Evolutionary conservation across 2,329 filamentous ascomycete species (phyloP).

Genomic region (Xylaria sp.): DNA sequence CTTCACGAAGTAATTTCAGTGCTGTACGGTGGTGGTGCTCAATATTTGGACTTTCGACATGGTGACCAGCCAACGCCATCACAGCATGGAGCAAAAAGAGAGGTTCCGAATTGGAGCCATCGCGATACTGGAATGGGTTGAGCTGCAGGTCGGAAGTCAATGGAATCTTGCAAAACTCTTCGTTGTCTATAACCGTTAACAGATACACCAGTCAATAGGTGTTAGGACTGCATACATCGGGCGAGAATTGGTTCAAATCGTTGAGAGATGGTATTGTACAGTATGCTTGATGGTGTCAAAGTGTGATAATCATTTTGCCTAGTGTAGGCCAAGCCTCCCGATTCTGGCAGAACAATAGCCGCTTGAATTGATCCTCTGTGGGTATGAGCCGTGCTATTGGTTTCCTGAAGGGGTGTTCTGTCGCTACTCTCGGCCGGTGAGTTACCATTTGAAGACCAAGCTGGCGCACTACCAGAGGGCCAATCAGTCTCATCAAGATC

Average conservation of each 20-base stretch:
- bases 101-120: neutral
- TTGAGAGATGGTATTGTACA: neutral
- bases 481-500: neutral
- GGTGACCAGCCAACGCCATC: conserved; percentile 1
- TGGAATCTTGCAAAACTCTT: conserved; percentile 9
- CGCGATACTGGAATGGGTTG: neutral
- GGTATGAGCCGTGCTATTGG: neutral
- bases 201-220: neutral
- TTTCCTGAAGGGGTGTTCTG: neutral
- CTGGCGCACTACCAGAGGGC: too few species aligned
- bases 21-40: neutral
- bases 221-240: neutral
- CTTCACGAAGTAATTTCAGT: neutral
- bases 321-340: neutral
- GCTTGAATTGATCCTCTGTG: neutral
- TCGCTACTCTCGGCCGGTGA: too few species aligned
- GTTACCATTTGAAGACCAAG: too few species aligned
- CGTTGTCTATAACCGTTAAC: neutral
- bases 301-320: neutral
- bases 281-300: neutral
- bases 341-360: neutral
- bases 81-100: neutral
- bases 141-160: neutral
- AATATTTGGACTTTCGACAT: neutral
- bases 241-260: neutral